Evolutionary conservation across 1,139 yeast genomes (phyloP).

Genomic region (Taphrina sp.): DNA sequence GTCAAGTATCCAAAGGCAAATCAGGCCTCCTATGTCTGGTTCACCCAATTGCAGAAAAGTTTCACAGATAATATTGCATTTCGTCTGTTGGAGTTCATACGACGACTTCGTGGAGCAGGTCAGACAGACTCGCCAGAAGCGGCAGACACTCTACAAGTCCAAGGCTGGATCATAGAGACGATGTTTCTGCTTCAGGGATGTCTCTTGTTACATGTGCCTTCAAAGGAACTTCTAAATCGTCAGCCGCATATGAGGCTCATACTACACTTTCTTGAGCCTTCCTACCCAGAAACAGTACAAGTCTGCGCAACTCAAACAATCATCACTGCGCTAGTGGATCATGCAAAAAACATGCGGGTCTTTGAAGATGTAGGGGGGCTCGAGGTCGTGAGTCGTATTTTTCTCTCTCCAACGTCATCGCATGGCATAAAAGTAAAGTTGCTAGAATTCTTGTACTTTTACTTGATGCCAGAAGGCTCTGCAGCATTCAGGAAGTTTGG

Average conservation of each 20-base stretch:
- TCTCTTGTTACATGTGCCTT: constrained; percentile 59
- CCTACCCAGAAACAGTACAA: constrained; percentile 25
- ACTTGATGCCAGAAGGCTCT: constrained; percentile 61
- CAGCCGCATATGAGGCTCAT: constrained; percentile 44
- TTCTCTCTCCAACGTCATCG: constrained; percentile 40
- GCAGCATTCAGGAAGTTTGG: constrained; percentile 38
- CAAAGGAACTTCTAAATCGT: constrained; percentile 51
- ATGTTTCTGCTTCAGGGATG: constrained; percentile 61
- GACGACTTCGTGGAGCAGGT: constrained; percentile 7
- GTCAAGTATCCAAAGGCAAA: not conserved
- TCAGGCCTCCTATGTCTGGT: not conserved
- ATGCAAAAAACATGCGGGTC: constrained; percentile 55
- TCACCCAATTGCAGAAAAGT: not conserved
- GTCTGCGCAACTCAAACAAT: constrained; percentile 52
- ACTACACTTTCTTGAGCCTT: constrained; percentile 38
- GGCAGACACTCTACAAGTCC: too few species aligned
- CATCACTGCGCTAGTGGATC: constrained; percentile 60
- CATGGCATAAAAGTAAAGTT: constrained; percentile 56
- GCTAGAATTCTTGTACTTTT: constrained; percentile 69
- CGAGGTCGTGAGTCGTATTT: constrained; percentile 49
- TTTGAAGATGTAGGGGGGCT: constrained; percentile 66
- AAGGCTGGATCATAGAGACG: constrained; percentile 35
- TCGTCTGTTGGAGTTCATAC: not conserved
- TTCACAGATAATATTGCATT: not conserved
- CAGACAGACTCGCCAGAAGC: too few species aligned